Conservation (phyloP, 1,284 basidiomycete genomes). For the Heterobasidion annosum region DNA sequence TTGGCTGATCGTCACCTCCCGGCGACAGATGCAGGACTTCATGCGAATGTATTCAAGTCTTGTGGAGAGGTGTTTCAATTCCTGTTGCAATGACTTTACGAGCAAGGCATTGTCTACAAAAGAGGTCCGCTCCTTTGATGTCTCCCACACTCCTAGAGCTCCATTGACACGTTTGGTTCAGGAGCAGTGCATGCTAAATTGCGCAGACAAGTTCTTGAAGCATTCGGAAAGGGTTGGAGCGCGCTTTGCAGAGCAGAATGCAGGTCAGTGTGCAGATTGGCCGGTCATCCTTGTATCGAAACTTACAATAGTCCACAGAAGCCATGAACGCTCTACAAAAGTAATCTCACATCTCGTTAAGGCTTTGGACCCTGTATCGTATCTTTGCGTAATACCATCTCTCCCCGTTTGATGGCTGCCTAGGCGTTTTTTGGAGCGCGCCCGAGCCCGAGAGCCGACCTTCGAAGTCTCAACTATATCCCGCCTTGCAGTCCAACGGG, state of each 20-base stretch:
- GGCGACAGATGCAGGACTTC: slow-evolving; percentile 92
- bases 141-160: no score
- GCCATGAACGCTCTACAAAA: slow-evolving; percentile 18
- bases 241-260: slow-evolving; percentile 85
- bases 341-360: neutral
- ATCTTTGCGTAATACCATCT: neutral
- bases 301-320: slow-evolving; percentile 14
- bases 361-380: neutral
- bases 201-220: slow-evolving; percentile 93
- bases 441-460: no score
- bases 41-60: slow-evolving; percentile 93
- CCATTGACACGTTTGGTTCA: slow-evolving; percentile 15
- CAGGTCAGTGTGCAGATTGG: slow-evolving; percentile 44
- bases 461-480: no score
- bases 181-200: slow-evolving; percentile 68
- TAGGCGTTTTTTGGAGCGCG: no score
- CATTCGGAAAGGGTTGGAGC: slow-evolving; percentile 93
- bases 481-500: no score
- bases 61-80: slow-evolving; percentile 92
- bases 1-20: neutral
- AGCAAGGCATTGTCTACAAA: slow-evolving; percentile 89
- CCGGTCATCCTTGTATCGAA: neutral
- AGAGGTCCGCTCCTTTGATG: slow-evolving; percentile 53
- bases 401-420: neutral
- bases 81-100: slow-evolving; percentile 96